Evolutionary conservation across 306 rosid species (phyloP).

Genomic region (Vigna trinervia): DNA sequence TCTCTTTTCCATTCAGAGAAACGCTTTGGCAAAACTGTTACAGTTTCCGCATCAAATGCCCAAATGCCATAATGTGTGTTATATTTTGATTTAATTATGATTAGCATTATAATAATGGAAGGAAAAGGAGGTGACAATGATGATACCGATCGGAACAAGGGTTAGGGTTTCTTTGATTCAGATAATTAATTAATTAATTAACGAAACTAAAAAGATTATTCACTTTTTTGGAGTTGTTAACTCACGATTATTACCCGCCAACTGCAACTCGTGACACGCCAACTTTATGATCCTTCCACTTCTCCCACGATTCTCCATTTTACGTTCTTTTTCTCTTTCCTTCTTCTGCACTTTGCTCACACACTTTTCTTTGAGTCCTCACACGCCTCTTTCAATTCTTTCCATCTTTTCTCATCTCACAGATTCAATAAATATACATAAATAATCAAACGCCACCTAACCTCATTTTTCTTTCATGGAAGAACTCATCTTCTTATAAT

Average conservation of each 20-base stretch:
- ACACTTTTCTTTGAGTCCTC: background rate
- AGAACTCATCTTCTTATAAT: too few species aligned
- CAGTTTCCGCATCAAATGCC: slow-evolving; percentile 14
- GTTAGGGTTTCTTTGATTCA: background rate
- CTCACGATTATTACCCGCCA: slow-evolving; percentile 37
- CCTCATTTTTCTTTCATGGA: too few species aligned
- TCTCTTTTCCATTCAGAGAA: slow-evolving; percentile 55
- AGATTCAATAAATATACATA: too few species aligned
- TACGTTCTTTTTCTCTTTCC: background rate
- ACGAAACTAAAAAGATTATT: background rate
- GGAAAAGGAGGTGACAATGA: background rate
- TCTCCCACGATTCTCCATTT: slow-evolving; percentile 34
- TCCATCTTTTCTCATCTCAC: background rate
- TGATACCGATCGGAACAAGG: slow-evolving; percentile 13
- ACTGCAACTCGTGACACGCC: slow-evolving; percentile 36
- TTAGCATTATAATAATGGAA: slow-evolving; percentile 14
- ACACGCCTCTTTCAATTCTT: slow-evolving; percentile 9
- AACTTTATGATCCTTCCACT: slow-evolving; percentile 37
- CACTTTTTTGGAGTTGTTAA: background rate
- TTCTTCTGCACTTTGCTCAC: slow-evolving; percentile 21
- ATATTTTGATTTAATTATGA: slow-evolving; percentile 2
- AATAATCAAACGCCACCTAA: too few species aligned
- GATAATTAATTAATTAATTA: background rate
- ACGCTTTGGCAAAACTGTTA: slow-evolving; percentile 20
- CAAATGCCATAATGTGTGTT: slow-evolving; percentile 20